These are phyloP conservation scores for Aspergillus thermomutatus DNA, from an alignment of 2,329 filamentous ascomycete species.

Conservation along the genomic window DNA sequence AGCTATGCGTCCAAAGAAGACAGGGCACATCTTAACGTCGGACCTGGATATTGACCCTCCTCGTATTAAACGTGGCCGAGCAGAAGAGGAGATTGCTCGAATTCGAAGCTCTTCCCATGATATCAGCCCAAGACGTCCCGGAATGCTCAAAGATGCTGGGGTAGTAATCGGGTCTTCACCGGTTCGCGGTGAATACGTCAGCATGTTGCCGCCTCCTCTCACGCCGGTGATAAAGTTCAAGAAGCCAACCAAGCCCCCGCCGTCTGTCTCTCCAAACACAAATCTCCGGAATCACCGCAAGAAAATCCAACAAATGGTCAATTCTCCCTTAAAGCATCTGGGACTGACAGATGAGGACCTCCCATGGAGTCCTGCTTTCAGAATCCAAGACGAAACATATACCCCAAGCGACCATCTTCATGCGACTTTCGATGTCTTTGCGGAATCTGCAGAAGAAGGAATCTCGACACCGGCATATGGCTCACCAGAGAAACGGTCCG, in stretches of 20 bases:
- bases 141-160: slow-evolving; percentile 38
- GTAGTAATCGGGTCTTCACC: slow-evolving; percentile 62
- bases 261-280: slow-evolving; percentile 88
- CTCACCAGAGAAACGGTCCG: slow-evolving; percentile 55
- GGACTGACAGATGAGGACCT: slow-evolving; percentile 41
- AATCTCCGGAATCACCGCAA: slow-evolving; percentile 86
- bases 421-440: slow-evolving; percentile 56
- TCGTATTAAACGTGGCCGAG: slow-evolving; percentile 79
- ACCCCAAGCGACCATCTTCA: slow-evolving; percentile 42
- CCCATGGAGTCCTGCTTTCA: slow-evolving; percentile 49
- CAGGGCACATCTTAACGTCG: slow-evolving; percentile 65
- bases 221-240: slow-evolving; percentile 84
- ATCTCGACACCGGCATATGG: slow-evolving; percentile 40
- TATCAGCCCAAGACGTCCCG: slow-evolving; percentile 64
- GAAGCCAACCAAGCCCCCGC: slow-evolving; percentile 59
- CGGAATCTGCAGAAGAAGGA: slow-evolving; percentile 38
- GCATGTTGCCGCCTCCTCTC: slow-evolving; percentile 68
- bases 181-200: slow-evolving; percentile 54
- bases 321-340: slow-evolving; percentile 62
- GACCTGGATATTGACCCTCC: slow-evolving; percentile 72
- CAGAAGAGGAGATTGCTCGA: slow-evolving; percentile 92
- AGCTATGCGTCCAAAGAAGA: slow-evolving; percentile 67
- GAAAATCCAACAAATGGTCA: slow-evolving; percentile 74
- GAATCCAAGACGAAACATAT: slow-evolving; percentile 47
- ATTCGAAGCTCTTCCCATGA: slow-evolving; percentile 90